These are phyloP conservation scores for Exsudoporus frostii DNA, from an alignment of 768 basidiomycete genomes.

Conservation along the genomic window DNA sequence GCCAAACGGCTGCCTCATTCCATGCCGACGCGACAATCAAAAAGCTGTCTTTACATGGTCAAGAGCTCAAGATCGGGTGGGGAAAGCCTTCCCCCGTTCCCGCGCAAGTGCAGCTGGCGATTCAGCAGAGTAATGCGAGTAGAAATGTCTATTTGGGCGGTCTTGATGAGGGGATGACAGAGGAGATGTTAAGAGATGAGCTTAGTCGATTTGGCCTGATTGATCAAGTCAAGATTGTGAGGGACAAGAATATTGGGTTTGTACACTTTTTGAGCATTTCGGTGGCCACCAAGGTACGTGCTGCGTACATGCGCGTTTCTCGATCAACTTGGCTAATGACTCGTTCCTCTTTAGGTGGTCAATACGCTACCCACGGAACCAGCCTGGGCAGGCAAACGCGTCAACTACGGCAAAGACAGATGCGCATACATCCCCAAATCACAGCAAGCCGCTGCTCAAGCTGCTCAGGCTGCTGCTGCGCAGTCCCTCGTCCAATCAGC, in stretches of 20 bases:
- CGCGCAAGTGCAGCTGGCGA: slow-evolving; percentile 79
- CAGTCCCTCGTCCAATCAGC: slow-evolving; percentile 60
- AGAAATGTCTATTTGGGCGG: slow-evolving; percentile 97
- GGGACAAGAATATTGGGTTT: slow-evolving; percentile 99
- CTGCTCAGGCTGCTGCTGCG: slow-evolving; percentile 83
- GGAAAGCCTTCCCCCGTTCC: slow-evolving; percentile 92
- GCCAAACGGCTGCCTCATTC: slow-evolving; percentile 90
- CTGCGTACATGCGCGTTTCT: background rate
- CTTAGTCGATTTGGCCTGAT: slow-evolving; percentile 91
- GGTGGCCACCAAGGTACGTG: slow-evolving; percentile 85
- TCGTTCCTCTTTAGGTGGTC: slow-evolving; percentile 66
- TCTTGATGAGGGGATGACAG: slow-evolving; percentile 84
- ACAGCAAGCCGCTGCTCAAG: slow-evolving; percentile 84
- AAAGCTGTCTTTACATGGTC: slow-evolving; percentile 88
- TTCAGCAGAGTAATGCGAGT: slow-evolving; percentile 88
- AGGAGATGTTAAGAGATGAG: slow-evolving; percentile 90
- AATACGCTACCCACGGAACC: slow-evolving; percentile 89
- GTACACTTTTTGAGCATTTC: slow-evolving; percentile 97
- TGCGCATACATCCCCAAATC: slow-evolving; percentile 98
- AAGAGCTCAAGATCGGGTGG: slow-evolving; percentile 99
- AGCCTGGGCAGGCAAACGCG: slow-evolving; percentile 91
- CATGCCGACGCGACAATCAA: slow-evolving; percentile 96
- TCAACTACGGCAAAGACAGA: slow-evolving; percentile 98
- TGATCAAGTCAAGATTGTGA: slow-evolving; percentile 98
- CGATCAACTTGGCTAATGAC: slow-evolving; percentile 1